Percentiles rank a stretch among this genome's conserved stretches.
These are phyloP conservation scores for Nakazawaea anatomiae DNA, from an alignment of 805 yeast genomes.

Conservation along the genomic window DNA sequence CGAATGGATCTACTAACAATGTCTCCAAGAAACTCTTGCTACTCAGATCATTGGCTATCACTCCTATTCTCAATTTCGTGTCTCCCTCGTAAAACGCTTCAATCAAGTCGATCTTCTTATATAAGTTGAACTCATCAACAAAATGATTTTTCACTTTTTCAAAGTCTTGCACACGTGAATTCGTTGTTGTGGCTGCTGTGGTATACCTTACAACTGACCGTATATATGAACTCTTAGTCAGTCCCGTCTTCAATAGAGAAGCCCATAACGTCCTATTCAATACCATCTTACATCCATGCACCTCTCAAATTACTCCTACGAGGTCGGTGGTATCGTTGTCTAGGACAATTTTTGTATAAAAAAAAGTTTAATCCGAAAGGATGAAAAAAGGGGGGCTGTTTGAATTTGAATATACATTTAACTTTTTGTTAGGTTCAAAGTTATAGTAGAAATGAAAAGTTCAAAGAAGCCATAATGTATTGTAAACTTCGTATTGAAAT, in stretches of 20 bases:
- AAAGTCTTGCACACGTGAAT: neutral
- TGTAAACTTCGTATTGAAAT: no score
- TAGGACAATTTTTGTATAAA: no score
- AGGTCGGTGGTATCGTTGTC: no score
- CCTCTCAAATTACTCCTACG: no score
- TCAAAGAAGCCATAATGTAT: no score
- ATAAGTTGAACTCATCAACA: slow-evolving; percentile 5
- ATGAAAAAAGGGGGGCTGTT: neutral
- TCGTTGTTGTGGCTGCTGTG: neutral
- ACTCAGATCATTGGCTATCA: slow-evolving; percentile 2
- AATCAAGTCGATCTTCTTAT: slow-evolving; percentile 6
- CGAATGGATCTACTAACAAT: slow-evolving; percentile 10
- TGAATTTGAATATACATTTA: neutral
- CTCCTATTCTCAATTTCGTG: slow-evolving; percentile 1
- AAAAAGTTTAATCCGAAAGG: no score
- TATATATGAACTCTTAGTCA: neutral
- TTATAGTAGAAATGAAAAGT: no score
- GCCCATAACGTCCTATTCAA: neutral
- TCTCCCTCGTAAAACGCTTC: neutral
- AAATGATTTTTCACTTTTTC: slow-evolving; percentile 4
- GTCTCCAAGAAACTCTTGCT: slow-evolving; percentile 7
- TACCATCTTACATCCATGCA: neutral
- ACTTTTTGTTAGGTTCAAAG: no score
- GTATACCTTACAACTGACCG: neutral
- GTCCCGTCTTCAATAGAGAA: neutral